Conservation (phyloP, 2,329 filamentous ascomycete genomes). For the Alternaria sp. region DNA sequence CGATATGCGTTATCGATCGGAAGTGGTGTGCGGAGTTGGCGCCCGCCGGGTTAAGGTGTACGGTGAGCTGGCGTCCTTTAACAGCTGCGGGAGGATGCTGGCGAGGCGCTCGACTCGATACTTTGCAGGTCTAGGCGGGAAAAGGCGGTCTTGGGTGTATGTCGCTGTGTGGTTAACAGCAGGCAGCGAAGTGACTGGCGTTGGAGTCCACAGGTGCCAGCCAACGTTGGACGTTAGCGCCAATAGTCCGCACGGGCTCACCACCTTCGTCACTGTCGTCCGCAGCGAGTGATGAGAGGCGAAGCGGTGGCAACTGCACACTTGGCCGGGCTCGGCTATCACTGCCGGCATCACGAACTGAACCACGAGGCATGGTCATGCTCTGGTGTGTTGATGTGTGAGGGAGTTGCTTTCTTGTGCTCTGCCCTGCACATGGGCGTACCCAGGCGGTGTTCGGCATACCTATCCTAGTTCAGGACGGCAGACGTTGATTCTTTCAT, state of each 20-base stretch:
- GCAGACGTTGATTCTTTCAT: background rate
- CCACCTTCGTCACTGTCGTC: conserved; percentile 20
- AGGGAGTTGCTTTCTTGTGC: background rate
- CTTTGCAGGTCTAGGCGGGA: background rate
- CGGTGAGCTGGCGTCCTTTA: conserved; percentile 19
- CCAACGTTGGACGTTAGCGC: conserved; percentile 24
- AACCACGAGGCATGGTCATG: conserved; percentile 3
- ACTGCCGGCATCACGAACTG: background rate
- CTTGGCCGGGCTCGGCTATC: conserved; percentile 10
- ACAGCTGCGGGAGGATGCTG: conserved; percentile 4
- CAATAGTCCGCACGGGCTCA: conserved; percentile 22
- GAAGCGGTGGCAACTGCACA: conserved; percentile 16
- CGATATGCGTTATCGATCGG: conserved; percentile 24
- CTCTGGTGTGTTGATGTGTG: background rate
- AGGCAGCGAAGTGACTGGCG: conserved; percentile 21
- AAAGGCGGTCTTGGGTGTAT: conserved; percentile 8
- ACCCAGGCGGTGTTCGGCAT: background rate
- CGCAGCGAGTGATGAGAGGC: conserved; percentile 11
- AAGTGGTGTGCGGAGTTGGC: conserved; percentile 34
- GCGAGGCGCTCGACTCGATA: conserved; percentile 6
- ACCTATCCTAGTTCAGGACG: background rate
- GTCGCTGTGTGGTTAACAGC: conserved; percentile 12
- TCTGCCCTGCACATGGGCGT: background rate
- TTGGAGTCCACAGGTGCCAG: conserved; percentile 22
- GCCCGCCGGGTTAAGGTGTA: conserved; percentile 32